Evolutionary conservation across 345 rosid genomes (phyloP).

Genomic region (Clausena lansium): DNA sequence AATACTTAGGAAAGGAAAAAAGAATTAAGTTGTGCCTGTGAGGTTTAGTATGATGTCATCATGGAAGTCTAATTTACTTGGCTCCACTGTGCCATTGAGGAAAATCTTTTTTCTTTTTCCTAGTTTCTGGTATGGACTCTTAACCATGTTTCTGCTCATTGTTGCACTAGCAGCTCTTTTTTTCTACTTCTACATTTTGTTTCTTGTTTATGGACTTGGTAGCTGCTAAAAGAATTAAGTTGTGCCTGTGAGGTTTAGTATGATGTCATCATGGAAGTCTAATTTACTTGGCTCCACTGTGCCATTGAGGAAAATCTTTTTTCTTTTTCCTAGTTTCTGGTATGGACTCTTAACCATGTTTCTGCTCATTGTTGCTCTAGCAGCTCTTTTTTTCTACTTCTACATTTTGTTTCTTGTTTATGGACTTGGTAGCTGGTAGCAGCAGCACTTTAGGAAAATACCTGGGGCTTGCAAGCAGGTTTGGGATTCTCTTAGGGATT

Average conservation of each 20-base stretch:
- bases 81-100: neutral
- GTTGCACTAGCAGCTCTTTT: neutral
- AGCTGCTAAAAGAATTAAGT: neutral
- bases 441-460: neutral
- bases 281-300: neutral
- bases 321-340: neutral
- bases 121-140: neutral
- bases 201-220: no score
- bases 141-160: neutral
- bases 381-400: neutral
- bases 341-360: neutral
- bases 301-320: constrained; percentile 11
- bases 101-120: neutral
- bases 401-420: neutral
- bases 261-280: constrained; percentile 7
- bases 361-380: neutral
- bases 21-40: neutral
- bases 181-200: no score
- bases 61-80: constrained; percentile 3
- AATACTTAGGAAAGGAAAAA: neutral
- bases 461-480: neutral
- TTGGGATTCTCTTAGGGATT: neutral
- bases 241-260: neutral
- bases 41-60: constrained; percentile 3
- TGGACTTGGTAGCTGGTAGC: neutral